Conservation (phyloP, 768 basidiomycete genomes). For the Tulasnella sp. region DNA sequence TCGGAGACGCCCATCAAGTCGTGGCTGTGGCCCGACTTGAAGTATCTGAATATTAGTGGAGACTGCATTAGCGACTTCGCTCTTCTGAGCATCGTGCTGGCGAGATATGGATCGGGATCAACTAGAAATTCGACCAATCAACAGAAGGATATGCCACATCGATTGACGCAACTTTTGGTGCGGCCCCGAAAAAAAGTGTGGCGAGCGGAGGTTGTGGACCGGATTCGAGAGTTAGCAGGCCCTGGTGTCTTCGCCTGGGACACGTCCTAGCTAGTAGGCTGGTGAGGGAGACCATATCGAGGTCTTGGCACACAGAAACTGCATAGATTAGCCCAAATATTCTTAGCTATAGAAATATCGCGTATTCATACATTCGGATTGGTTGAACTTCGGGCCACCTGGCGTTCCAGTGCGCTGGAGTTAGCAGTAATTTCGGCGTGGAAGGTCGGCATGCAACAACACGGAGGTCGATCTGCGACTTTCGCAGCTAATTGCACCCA, state of each 20-base stretch:
- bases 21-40: not conserved
- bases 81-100: not conserved
- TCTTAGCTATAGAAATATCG: not conserved
- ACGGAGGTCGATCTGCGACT: too few relatives aligned
- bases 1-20: not conserved
- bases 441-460: too few relatives aligned
- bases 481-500: too few relatives aligned
- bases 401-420: too few relatives aligned
- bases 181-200: not conserved
- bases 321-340: not conserved
- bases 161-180: not conserved
- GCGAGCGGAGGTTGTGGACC: not conserved
- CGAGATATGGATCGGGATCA: not conserved
- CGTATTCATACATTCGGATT: not conserved
- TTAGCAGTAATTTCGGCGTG: too few relatives aligned
- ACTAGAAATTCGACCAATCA: not conserved
- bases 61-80: not conserved
- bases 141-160: not conserved
- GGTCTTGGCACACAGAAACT: not conserved
- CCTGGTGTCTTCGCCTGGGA: not conserved
- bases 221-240: not conserved
- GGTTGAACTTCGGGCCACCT: too few relatives aligned
- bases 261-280: not conserved
- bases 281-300: not conserved
- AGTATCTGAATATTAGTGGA: not conserved